Evolutionary conservation across 352 stramenopile genomes (phyloP).

Genomic region (Globisporangium camurandrum): DNA sequence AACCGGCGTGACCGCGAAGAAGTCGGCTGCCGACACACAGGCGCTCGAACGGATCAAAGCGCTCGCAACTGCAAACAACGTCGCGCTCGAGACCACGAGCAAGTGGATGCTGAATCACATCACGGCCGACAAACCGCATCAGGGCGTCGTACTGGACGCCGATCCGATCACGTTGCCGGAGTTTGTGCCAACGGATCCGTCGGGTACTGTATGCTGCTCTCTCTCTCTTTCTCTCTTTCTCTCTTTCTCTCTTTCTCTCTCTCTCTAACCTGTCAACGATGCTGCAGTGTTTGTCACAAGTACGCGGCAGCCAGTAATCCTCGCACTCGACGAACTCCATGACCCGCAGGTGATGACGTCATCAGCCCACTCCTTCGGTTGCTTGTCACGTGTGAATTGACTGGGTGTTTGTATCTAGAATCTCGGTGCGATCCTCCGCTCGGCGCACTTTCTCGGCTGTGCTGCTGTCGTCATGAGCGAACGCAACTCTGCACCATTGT

Average conservation of each 20-base stretch:
- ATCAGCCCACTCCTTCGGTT: too few relatives aligned
- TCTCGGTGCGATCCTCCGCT: conserved; percentile 71
- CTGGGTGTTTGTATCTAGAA: too few relatives aligned
- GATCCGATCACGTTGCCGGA: conserved; percentile 46
- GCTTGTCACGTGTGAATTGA: too few relatives aligned
- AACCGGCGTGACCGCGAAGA: conserved; percentile 17
- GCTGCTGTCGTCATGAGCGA: conserved; percentile 59
- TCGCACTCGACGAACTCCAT: conserved; percentile 73
- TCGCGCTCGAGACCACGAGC: conserved; percentile 27
- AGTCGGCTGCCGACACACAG: conserved; percentile 21
- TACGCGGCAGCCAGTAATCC: conserved; percentile 40
- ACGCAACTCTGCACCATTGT: conserved; percentile 63
- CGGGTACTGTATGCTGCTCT: too few relatives aligned
- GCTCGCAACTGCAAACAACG: conserved; percentile 20
- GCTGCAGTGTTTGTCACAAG: conserved; percentile 28
- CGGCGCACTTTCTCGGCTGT: conserved; percentile 70
- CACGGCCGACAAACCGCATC: conserved; percentile 73
- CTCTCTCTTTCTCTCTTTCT: too few relatives aligned
- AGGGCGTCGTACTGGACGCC: conserved; percentile 73
- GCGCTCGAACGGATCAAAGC: conserved; percentile 40
- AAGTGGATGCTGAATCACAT: conserved; percentile 85
- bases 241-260: too few relatives aligned
- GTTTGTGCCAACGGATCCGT: conserved; percentile 38
- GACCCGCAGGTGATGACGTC: conserved; percentile 44
- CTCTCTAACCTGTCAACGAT: too few relatives aligned